Percentiles rank a stretch among this genome's conserved stretches.
These are phyloP conservation scores for Parachaetomium inaequale DNA, from an alignment of 495 filamentous ascomycete genomes.

Conservation along the genomic window DNA sequence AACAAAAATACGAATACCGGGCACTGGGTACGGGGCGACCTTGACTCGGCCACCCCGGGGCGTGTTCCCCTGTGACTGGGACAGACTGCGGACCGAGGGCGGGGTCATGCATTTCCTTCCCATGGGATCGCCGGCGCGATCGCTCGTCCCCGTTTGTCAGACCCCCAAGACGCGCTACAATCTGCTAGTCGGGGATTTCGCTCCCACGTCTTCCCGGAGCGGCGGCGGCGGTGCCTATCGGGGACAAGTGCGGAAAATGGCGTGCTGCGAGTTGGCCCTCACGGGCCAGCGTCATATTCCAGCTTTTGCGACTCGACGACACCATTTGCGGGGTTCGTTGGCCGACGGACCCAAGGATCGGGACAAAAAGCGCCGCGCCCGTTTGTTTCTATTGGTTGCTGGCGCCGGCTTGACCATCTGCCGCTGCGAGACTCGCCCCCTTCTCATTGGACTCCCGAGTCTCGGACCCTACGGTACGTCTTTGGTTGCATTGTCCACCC, in stretches of 20 bases:
- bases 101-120: slow-evolving; percentile 17
- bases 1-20: not conserved
- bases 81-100: slow-evolving; percentile 18
- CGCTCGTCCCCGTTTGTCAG: slow-evolving; percentile 14
- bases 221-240: slow-evolving; percentile 7
- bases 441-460: slow-evolving; percentile 4
- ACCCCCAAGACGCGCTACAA: slow-evolving; percentile 5
- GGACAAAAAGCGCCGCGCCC: not conserved
- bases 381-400: not conserved
- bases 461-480: slow-evolving; percentile 5
- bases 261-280: not conserved
- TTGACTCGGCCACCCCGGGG: slow-evolving; percentile 7
- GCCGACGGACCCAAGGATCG: not conserved
- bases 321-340: not conserved
- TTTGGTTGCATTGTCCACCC: slow-evolving; percentile 5
- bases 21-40: not conserved
- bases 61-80: slow-evolving; percentile 10
- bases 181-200: not conserved
- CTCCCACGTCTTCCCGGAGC: not conserved
- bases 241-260: slow-evolving; percentile 6
- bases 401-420: not conserved
- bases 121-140: slow-evolving; percentile 17
- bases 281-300: not conserved
- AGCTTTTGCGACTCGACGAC: not conserved
- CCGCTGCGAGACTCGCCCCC: not conserved